Evolutionary conservation across 2,329 filamentous ascomycete genomes (phyloP), one percentile per base, ranked within the genome.

Genomic region (Biscogniauxia sp.): DNA sequence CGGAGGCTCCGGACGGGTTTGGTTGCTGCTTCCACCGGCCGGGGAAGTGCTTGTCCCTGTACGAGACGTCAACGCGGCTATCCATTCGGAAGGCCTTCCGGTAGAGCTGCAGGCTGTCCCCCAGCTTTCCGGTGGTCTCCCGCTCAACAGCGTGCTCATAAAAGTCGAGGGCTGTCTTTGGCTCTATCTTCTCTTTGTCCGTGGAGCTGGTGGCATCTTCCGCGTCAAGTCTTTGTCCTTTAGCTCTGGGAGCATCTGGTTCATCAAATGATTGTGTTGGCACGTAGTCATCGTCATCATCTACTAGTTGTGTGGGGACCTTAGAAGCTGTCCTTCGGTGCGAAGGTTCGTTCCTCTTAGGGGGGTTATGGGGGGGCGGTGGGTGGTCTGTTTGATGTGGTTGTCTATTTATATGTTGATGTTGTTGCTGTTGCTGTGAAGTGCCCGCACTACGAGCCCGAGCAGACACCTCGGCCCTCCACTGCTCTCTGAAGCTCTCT

Each of bases 71-170:
- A 56, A 99, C 94, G 15, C 82, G 80, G 59, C 88, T 83, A 73
- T 98, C 95, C 76, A 99, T 85, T 89, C 89, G 87, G 74, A 96
- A 98, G 0, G 95, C 95, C 74, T 90, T 93, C 53, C 95, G 87
- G 75, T 99, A 99, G 55, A 96, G 83, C 66, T 85, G 87, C 58
- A 99, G 75, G 72, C 94, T 98, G 64, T 98, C 94, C 5, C 93
- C 93, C 55, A 98, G 81, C 64, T 87, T 95, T 0, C 95, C 95
- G 69, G 90, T 86, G 0, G 83, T 85, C 77, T 99, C 95, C 75
- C 88, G 93, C 76, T 96, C 90, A 59, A 97, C 93, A 3, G 94
- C 95, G 72, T 86, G 87, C 74, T 98, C 95, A 70, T 95, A 98
- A 74, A 97, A 91, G 69, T 98, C 95, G 17, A 99, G 77, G 0